Percentiles rank a stretch among this genome's conserved stretches.
phyloP scores from a whole-genome alignment of 2,329 filamentous ascomycete genomes.

The Paraconiothyrium sp. region DNA sequence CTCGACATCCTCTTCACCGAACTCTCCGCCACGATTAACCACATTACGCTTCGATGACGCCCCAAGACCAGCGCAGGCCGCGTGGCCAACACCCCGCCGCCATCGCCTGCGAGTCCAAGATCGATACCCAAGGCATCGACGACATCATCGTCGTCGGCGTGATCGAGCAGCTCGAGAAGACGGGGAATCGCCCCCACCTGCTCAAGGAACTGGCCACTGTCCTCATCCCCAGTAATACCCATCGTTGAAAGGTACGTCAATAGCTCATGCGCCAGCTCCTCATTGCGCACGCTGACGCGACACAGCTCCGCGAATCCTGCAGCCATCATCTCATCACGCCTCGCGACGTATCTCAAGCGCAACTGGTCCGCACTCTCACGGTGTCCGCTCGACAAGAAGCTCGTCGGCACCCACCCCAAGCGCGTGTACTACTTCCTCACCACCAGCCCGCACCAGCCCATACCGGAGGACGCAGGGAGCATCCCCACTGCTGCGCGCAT shows the following conservation, averaged over 20 bases:
- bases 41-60: conserved; percentile 60
- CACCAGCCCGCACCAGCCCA: conserved; percentile 82
- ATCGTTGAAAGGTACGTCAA: conserved; percentile 90
- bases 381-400: conserved; percentile 91
- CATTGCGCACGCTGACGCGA: conserved; percentile 46
- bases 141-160: conserved; percentile 95
- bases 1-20: conserved; percentile 52
- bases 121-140: conserved; percentile 85
- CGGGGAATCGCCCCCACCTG: conserved; percentile 89
- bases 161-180: conserved; percentile 86
- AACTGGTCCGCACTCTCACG: conserved; percentile 78
- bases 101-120: conserved; percentile 72
- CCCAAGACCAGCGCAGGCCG: conserved; percentile 57
- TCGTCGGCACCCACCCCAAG: conserved; percentile 90
- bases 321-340: conserved; percentile 91
- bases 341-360: conserved; percentile 90
- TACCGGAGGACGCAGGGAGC: conserved; percentile 72
- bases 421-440: conserved; percentile 97
- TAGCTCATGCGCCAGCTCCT: conserved; percentile 17
- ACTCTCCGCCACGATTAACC: conserved; percentile 56
- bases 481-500: conserved; percentile 64
- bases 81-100: conserved; percentile 77
- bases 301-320: conserved; percentile 91
- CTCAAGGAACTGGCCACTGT: conserved; percentile 91
- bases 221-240: conserved; percentile 76